Evolutionary conservation across 371 early-diverging fungal species (phyloP).

Genomic region (Massospora cicadina): DNA sequence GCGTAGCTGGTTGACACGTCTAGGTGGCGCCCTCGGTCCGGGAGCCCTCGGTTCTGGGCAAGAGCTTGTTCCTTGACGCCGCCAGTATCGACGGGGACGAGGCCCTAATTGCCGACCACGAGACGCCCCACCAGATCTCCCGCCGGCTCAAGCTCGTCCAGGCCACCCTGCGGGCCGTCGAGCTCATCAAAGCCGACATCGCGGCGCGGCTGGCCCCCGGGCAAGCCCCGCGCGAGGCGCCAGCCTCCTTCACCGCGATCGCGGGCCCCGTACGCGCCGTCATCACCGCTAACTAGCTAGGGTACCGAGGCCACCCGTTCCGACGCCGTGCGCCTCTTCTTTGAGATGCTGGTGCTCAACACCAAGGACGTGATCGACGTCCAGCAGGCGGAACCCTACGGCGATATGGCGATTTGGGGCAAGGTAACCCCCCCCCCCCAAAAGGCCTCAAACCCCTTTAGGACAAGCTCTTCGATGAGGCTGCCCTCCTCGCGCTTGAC

Average conservation of each 20-base stretch:
- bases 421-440: conserved; percentile 9
- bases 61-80: background rate
- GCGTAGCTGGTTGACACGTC: background rate
- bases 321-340: conserved; percentile 74
- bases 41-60: background rate
- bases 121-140: background rate
- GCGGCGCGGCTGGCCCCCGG: conserved; percentile 12
- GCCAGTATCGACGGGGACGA: background rate
- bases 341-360: conserved; percentile 75
- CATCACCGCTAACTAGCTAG: background rate
- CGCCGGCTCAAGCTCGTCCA: background rate
- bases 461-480: background rate
- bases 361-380: conserved; percentile 72
- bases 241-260: conserved; percentile 4
- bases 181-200: conserved; percentile 5
- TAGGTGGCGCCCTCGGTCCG: background rate
- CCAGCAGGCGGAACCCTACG: conserved; percentile 60
- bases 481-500: no score
- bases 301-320: conserved; percentile 17
- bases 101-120: background rate
- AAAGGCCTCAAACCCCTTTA: background rate
- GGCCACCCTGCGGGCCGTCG: background rate
- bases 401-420: conserved; percentile 51
- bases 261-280: background rate
- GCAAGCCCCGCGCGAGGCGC: conserved; percentile 16